Percentiles rank a stretch among this genome's conserved stretches.
phyloP scores from a whole-genome alignment of 352 stramenopile species.

The Nothophytophthora sp. region DNA sequence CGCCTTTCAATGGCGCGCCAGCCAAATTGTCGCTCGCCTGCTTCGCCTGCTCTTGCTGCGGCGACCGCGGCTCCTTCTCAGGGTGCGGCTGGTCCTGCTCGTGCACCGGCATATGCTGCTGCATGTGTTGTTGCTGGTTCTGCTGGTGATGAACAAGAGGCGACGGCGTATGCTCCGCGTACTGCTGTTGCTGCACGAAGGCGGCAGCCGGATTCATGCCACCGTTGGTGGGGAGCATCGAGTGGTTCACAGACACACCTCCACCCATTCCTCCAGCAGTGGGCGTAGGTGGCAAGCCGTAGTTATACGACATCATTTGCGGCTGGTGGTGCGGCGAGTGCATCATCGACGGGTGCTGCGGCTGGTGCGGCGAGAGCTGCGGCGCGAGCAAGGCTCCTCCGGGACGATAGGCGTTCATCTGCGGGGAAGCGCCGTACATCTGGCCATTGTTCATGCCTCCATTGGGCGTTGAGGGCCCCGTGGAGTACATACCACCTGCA shows the following conservation, averaged over 20 bases:
- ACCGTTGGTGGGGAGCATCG: slow-evolving; percentile 20
- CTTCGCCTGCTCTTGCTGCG: slow-evolving; percentile 20
- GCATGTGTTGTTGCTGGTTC: background rate
- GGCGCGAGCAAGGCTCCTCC: slow-evolving; percentile 24
- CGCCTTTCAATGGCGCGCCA: slow-evolving; percentile 12
- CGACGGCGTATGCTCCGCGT: slow-evolving; percentile 14
- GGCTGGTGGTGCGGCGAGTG: slow-evolving; percentile 29
- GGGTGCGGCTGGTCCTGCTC: slow-evolving; percentile 30
- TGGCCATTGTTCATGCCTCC: slow-evolving; percentile 22
- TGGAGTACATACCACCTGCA: slow-evolving; percentile 44
- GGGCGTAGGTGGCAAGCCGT: slow-evolving; percentile 15
- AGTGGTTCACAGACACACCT: slow-evolving; percentile 12
- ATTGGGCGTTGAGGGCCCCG: slow-evolving; percentile 21
- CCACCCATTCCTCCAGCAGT: slow-evolving; percentile 19
- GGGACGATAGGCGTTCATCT: slow-evolving; percentile 40
- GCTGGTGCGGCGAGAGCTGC: slow-evolving; percentile 30
- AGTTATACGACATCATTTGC: slow-evolving; percentile 52
- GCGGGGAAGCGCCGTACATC: slow-evolving; percentile 28
- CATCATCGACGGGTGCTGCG: slow-evolving; percentile 35
- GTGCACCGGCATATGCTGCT: slow-evolving; percentile 12
- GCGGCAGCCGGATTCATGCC: slow-evolving; percentile 31
- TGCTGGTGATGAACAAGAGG: slow-evolving; percentile 21
- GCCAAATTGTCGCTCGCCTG: slow-evolving; percentile 6
- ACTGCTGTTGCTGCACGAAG: slow-evolving; percentile 41
- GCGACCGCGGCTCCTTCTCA: slow-evolving; percentile 27